A percentile compares a stretch with the other conserved stretches of the same genome.
These are phyloP conservation scores for Mrakia gelida DNA, from an alignment of 768 basidiomycete genomes.

Conservation along the genomic window DNA sequence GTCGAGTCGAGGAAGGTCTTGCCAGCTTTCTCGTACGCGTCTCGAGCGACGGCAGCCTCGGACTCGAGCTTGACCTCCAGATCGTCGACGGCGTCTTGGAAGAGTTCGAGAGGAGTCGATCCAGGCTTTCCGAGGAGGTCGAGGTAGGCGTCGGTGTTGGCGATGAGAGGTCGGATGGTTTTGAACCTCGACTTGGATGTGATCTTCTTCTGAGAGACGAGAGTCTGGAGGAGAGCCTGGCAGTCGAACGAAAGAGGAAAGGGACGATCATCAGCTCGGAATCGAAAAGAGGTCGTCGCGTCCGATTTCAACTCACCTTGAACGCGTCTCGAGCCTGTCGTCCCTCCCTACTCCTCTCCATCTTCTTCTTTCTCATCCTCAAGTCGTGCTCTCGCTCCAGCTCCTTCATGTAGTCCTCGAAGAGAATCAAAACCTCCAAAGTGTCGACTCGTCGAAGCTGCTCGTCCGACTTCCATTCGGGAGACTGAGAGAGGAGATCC, in stretches of 20 bases:
- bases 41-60: not conserved
- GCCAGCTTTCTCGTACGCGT: constrained; percentile 3
- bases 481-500: constrained; percentile 66
- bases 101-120: constrained; percentile 90
- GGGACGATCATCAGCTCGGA: not conserved
- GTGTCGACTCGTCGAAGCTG: constrained; percentile 80
- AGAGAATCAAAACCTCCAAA: constrained; percentile 84
- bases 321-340: constrained; percentile 88
- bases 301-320: constrained; percentile 53
- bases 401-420: constrained; percentile 87
- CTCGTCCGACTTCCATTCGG: constrained; percentile 69
- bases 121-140: constrained; percentile 87
- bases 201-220: constrained; percentile 64
- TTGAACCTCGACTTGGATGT: constrained; percentile 88
- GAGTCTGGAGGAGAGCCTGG: constrained; percentile 65
- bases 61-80: constrained; percentile 51
- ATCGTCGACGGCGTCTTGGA: constrained; percentile 87
- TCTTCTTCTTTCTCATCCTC: constrained; percentile 68
- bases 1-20: constrained; percentile 1
- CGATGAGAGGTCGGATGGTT: constrained; percentile 71
- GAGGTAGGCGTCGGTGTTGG: constrained; percentile 74
- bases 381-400: constrained; percentile 89
- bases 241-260: not conserved
- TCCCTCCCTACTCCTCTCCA: constrained; percentile 77
- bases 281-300: not conserved